phyloP scores from a whole-genome alignment of 805 yeast species.

The Saccharomycopsis fodiens region DNA sequence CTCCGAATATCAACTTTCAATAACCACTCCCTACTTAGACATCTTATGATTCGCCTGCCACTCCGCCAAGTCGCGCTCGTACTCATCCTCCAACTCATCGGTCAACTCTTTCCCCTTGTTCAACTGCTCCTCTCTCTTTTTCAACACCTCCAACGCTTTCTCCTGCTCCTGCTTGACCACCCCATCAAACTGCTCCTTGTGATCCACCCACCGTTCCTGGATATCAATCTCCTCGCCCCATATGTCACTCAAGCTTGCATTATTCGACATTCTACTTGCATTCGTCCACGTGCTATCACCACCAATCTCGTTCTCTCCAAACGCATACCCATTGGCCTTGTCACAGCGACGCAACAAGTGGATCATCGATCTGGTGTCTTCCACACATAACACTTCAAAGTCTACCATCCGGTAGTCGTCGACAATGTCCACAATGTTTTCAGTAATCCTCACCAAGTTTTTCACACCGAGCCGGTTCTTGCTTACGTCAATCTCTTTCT shows the following conservation, averaged over 20 bases:
- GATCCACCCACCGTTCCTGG: constrained; percentile 93
- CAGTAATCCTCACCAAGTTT: constrained; percentile 51
- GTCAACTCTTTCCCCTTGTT: constrained; percentile 5
- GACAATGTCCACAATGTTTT: constrained; percentile 72
- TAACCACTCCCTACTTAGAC: neutral
- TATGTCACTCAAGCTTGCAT: constrained; percentile 31
- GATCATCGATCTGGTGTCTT: constrained; percentile 90
- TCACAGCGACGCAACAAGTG: constrained; percentile 69
- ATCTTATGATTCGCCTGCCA: constrained; percentile 10
- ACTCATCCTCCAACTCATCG: constrained; percentile 14
- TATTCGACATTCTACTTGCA: constrained; percentile 70
- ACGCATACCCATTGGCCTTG: constrained; percentile 87
- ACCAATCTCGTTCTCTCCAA: constrained; percentile 89
- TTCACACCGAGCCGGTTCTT: constrained; percentile 24
- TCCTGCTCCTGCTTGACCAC: constrained; percentile 42
- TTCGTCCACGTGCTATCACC: constrained; percentile 99
- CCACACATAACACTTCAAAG: constrained; percentile 84
- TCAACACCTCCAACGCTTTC: constrained; percentile 32
- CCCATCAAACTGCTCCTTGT: constrained; percentile 70
- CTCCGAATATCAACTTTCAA: neutral
- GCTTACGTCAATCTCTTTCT: constrained; percentile 42
- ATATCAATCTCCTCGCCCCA: constrained; percentile 43
- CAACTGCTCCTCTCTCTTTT: constrained; percentile 35
- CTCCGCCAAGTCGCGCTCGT: constrained; percentile 16
- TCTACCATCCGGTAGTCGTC: constrained; percentile 83